Conservation (phyloP, 139 green algal genomes). For the Chlorella sp. region DNA sequence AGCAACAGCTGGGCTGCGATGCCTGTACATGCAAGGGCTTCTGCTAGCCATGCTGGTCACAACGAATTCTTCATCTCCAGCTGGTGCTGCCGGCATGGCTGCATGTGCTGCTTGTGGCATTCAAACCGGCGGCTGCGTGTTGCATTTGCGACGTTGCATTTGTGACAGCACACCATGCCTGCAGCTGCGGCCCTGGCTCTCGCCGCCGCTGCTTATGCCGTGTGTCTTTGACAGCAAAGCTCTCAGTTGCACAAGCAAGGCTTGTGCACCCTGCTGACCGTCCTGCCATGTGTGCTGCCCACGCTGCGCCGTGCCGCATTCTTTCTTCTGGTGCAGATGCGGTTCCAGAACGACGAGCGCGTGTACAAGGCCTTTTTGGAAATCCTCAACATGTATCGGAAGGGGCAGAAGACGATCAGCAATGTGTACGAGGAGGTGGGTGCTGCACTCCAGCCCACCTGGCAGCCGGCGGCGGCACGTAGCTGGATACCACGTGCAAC, state of each 20-base stretch:
- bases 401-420: slow-evolving; percentile 96
- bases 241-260: too few species aligned
- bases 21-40: too few species aligned
- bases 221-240: not conserved
- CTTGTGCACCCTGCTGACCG: not conserved
- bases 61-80: too few species aligned
- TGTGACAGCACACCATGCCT: not conserved
- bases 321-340: slow-evolving; percentile 58
- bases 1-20: too few species aligned
- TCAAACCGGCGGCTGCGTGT: not conserved
- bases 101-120: too few species aligned
- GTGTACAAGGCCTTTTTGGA: slow-evolving; percentile 99
- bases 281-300: not conserved
- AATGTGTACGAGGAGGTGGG: slow-evolving; percentile 95
- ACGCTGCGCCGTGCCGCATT: not conserved
- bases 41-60: not conserved
- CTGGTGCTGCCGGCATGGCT: too few species aligned
- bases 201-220: not conserved
- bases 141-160: not conserved
- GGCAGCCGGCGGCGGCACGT: not conserved
- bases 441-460: not conserved
- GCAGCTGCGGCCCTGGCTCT: not conserved
- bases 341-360: slow-evolving; percentile 92
- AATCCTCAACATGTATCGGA: slow-evolving; percentile 99
- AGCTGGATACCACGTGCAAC: not conserved